Evolutionary conservation across 2,329 filamentous ascomycete species (phyloP).

Genomic region (Aspergillus novofumigatus): DNA sequence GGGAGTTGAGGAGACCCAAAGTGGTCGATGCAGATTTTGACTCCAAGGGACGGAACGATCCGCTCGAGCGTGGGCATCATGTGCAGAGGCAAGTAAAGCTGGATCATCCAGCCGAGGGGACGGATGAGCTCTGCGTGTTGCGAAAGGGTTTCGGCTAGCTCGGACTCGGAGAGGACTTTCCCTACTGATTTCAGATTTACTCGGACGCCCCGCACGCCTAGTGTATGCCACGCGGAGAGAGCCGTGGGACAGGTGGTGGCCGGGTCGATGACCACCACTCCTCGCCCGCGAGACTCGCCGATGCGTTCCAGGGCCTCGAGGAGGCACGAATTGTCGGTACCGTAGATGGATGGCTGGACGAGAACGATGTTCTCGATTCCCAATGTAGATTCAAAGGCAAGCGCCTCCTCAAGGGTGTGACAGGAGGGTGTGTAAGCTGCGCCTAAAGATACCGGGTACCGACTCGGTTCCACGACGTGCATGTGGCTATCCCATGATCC

Average conservation of each 20-base stretch:
- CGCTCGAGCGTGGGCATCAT: slow-evolving; percentile 47
- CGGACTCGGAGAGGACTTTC: slow-evolving; percentile 35
- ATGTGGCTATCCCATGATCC: slow-evolving; percentile 59
- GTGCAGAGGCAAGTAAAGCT: slow-evolving; percentile 54
- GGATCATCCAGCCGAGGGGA: slow-evolving; percentile 53
- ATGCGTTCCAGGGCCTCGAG: slow-evolving; percentile 51
- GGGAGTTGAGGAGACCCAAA: slow-evolving; percentile 49
- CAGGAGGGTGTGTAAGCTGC: slow-evolving; percentile 51
- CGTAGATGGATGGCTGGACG: slow-evolving; percentile 61
- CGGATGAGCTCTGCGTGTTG: slow-evolving; percentile 50
- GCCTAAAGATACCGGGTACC: slow-evolving; percentile 46
- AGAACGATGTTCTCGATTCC: slow-evolving; percentile 55
- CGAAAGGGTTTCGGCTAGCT: slow-evolving; percentile 43
- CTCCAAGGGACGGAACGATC: slow-evolving; percentile 47
- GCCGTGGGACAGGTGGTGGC: slow-evolving; percentile 32
- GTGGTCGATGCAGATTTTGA: slow-evolving; percentile 58
- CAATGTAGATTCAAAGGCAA: slow-evolving; percentile 48
- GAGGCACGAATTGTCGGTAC: slow-evolving; percentile 56
- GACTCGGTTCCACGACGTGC: slow-evolving; percentile 55
- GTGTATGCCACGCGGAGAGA: slow-evolving; percentile 51
- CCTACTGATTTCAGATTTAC: slow-evolving; percentile 56
- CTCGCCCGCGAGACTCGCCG: slow-evolving; percentile 49
- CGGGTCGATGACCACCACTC: slow-evolving; percentile 55
- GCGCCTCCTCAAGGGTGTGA: slow-evolving; percentile 50
- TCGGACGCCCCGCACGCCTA: slow-evolving; percentile 57